Base-by-base conservation (phyloP, 2,329 filamentous ascomycete genomes). In the Fusarium ramigenum region DNA sequence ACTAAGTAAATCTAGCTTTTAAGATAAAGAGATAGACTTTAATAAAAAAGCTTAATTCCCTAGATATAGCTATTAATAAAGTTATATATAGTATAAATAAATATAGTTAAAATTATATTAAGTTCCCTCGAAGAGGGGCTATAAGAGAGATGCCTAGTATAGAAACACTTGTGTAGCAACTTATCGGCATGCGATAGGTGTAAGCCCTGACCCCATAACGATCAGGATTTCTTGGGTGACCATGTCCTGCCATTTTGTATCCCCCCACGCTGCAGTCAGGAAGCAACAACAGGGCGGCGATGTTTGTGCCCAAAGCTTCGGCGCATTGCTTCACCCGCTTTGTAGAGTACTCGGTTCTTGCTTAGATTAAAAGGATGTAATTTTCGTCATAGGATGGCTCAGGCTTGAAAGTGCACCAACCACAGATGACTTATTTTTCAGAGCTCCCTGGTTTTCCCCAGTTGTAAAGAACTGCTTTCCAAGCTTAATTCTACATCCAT, bases 381-480 rank as follows among this genome's bases (percentile, higher is more conserved):
- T 25, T 2, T 14, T 25, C 8, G n/a, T 19, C 11, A 36, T 8
- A 34, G 21, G n/a, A 2, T 25, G n/a, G 49, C 32, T 37, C n/a
- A 21, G 32, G 10, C n/a, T 19, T 7, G 15, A 25, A 19, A 36
- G 11, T 52, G 15, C 47, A 36, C 10, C 11, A 50, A 8, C 30
- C 4, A 49, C 4, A 5, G 0, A 30, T 5, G 14, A 23, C 14
- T 49, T 40, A 40, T n/a, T 9, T 18, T 21, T 7, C 4, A 21
- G 2, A 16, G 7, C 10, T 23, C 21, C 1, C 21, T n/a, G 5
- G 1, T 9, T 10, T n/a, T 23, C 15, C 9, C 8, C 21, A 1
- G 7, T 32, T 14, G 3, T 7, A 12, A 16, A 32, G 28, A 9
- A 23, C 9, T 18, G 15, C 10, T 21, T 23, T 7, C 10, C 10